These are phyloP conservation scores for Bipolaris victoriae DNA, from an alignment of 2,329 filamentous ascomycete species.

Conservation along the genomic window DNA sequence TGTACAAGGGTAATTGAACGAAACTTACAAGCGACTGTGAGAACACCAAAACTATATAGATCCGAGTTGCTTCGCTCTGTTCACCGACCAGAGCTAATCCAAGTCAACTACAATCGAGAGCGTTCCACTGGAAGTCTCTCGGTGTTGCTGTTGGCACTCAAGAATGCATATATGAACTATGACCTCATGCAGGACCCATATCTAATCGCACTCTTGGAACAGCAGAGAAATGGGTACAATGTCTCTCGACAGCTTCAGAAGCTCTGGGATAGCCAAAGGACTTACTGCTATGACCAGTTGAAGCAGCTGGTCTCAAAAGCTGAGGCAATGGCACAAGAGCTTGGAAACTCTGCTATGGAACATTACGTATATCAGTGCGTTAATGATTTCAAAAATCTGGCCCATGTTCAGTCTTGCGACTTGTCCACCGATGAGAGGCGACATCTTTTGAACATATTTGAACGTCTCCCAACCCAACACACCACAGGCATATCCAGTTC, in stretches of 20 bases:
- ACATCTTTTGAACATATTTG: constrained; percentile 40
- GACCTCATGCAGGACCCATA: constrained; percentile 51
- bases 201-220: constrained; percentile 40
- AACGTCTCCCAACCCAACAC: constrained; percentile 19
- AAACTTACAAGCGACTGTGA: constrained; percentile 72
- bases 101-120: constrained; percentile 42
- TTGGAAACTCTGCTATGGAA: constrained; percentile 48
- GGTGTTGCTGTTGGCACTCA: constrained; percentile 25
- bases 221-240: constrained; percentile 30
- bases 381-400: constrained; percentile 27
- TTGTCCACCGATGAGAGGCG: constrained; percentile 43
- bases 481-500: constrained; percentile 4
- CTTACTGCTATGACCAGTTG: constrained; percentile 51
- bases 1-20: constrained; percentile 62
- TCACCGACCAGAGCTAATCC: constrained; percentile 66
- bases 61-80: constrained; percentile 72
- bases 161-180: constrained; percentile 28
- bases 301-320: constrained; percentile 43
- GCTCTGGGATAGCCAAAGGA: constrained; percentile 40
- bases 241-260: constrained; percentile 33
- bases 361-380: constrained; percentile 51
- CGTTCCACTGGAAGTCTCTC: constrained; percentile 4
- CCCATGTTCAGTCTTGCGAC: constrained; percentile 37
- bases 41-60: constrained; percentile 71
- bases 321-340: constrained; percentile 43